phyloP scores from a whole-genome alignment of 2,329 filamentous ascomycete genomes.

The Fusarium sp. region DNA sequence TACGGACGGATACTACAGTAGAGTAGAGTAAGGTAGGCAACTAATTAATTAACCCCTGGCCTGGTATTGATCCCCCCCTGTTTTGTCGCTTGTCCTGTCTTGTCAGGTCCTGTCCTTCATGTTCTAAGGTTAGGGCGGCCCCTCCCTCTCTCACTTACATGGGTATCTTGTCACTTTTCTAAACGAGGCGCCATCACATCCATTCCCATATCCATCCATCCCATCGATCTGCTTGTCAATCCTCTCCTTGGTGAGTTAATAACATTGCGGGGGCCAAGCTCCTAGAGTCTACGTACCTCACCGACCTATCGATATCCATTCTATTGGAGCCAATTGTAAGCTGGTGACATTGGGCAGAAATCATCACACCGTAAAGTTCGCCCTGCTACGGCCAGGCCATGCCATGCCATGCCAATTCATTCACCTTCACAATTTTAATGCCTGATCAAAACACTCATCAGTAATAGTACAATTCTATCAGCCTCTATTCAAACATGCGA shows the following conservation, averaged over 20 bases:
- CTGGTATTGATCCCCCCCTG: constrained; percentile 4
- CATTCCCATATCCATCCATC: constrained; percentile 1
- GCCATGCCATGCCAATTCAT: constrained; percentile 5
- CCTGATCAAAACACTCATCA: neutral
- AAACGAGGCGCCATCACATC: constrained; percentile 7
- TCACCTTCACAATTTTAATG: neutral
- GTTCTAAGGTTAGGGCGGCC: neutral
- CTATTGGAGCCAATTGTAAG: neutral
- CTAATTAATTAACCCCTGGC: neutral
- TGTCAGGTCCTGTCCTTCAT: neutral
- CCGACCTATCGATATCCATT: neutral
- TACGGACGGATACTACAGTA: neutral
- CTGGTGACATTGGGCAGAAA: constrained; percentile 33
- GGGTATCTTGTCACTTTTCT: constrained; percentile 11
- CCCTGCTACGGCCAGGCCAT: neutral
- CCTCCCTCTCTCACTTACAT: constrained; percentile 15
- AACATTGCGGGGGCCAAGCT: constrained; percentile 23
- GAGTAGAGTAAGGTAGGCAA: neutral
- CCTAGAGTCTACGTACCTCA: neutral
- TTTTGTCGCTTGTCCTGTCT: neutral
- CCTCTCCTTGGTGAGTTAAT: constrained; percentile 9
- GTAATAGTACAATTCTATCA: constrained; percentile 30
- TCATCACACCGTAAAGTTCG: constrained; percentile 27
- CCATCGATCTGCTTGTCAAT: constrained; percentile 35
- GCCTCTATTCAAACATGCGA: constrained; percentile 33